phyloP scores from a whole-genome alignment of 1,284 basidiomycete genomes.

The Tilletia caries region DNA sequence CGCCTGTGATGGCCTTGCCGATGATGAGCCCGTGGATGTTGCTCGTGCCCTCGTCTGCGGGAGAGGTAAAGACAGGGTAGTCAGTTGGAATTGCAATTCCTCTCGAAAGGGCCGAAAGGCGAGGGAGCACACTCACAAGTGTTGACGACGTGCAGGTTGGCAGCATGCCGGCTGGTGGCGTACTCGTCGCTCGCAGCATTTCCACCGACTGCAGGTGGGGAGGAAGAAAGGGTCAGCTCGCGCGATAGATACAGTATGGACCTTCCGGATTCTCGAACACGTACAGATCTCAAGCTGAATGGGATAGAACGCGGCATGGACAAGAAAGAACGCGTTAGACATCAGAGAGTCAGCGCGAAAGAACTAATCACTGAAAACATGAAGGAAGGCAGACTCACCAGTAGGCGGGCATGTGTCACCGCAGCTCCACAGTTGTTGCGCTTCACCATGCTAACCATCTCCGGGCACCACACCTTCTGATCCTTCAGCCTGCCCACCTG shows the following conservation, averaged over 20 bases:
- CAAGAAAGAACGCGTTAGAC: neutral
- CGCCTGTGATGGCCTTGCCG: slow-evolving; percentile 37
- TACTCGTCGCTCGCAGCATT: slow-evolving; percentile 55
- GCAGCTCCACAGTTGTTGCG: slow-evolving; percentile 94
- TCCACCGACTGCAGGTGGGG: slow-evolving; percentile 28
- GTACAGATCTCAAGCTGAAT: slow-evolving; percentile 69
- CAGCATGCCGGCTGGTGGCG: slow-evolving; percentile 31
- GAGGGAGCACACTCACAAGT: slow-evolving; percentile 22
- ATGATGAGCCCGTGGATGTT: slow-evolving; percentile 60
- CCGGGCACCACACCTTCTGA: slow-evolving; percentile 70
- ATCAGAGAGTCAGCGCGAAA: too few relatives aligned
- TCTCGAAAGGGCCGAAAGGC: neutral
- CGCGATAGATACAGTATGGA: neutral
- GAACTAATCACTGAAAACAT: too few relatives aligned
- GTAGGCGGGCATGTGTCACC: slow-evolving; percentile 36
- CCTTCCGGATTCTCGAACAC: slow-evolving; percentile 69
- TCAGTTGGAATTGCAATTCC: neutral
- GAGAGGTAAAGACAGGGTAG: too few relatives aligned
- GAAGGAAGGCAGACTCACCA: slow-evolving; percentile 16
- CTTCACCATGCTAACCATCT: slow-evolving; percentile 85
- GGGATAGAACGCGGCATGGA: slow-evolving; percentile 57
- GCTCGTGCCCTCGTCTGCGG: slow-evolving; percentile 35
- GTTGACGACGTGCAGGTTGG: slow-evolving; percentile 45
- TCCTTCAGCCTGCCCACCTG: slow-evolving; percentile 89
- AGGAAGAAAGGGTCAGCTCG: slow-evolving; percentile 4